Base-by-base conservation (phyloP, 768 basidiomycete genomes). In the Boletus reticulatus region DNA sequence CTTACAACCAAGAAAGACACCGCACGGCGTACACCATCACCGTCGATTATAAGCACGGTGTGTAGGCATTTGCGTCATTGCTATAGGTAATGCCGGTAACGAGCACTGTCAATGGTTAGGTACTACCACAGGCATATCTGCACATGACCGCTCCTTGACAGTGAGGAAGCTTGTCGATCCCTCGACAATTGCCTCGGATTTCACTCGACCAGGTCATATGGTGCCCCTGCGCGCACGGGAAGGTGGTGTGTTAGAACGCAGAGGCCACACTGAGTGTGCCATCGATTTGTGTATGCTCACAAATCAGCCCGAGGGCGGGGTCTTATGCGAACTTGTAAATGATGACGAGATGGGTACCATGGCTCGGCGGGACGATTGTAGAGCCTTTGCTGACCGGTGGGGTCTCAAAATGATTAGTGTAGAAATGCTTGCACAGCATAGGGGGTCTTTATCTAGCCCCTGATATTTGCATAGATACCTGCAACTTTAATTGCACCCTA, bases 1-100 rank as follows among this genome's bases (percentile, higher is more conserved):
- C 84, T 1, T 75, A 80, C 31, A 98, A 98, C 71, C 84, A 94
- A 66, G 97, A 99, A 62, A 83, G 84, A 38, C 91, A 95, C 70
- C 82, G 84, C 43, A 99, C 97, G 1, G 97, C 97, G 0, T 99
- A 98, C 75, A 94, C 95, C 9, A 77, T 97, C 56, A 98, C 97
- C 0, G 89, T 96, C 45, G 97, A 99, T 74, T 94, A 94, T 72
- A 88, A 83, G 64, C 82, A 92, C 59, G 93, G 94, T 91, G 50
- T 55, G 65, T 58, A 27, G 5, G 4, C 2, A 11, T 37, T 12
- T 36, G 11, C n/a, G 16, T 24, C 7, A 19, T 57, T 17, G 6
- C 14, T 4, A 4, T n/a, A 49, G 17, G 41, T 13, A 16, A 16
- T 43, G 19, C 14, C 4, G 3, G 38, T 29, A 1, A 42, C 34